Conservation (phyloP, 169 alveolate species). For the Ichthyophthirius multifiliis region DNA sequence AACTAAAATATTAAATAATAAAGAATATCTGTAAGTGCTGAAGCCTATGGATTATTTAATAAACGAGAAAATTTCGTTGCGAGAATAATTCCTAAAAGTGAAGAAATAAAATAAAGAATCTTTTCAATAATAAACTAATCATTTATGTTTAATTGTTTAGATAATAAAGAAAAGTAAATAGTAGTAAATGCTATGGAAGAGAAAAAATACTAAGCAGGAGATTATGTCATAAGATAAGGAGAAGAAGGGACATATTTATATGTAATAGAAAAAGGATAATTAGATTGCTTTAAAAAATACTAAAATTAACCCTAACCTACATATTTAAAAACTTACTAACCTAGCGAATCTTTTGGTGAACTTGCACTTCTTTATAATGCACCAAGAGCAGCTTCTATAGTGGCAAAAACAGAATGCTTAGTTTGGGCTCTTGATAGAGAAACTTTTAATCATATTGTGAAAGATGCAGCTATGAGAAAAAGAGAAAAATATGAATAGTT, state of each 20-base stretch:
- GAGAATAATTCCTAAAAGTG: constrained; percentile 81
- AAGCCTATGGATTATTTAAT: constrained; percentile 93
- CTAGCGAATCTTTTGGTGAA: constrained; percentile 86
- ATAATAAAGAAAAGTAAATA: constrained; percentile 78
- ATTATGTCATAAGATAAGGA: constrained; percentile 70
- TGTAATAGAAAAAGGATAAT: constrained; percentile 68
- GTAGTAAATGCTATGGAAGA: constrained; percentile 92
- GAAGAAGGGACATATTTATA: constrained; percentile 75
- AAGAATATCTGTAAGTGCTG: constrained; percentile 89
- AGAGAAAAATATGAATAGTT: constrained; percentile 70
- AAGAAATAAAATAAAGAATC: constrained; percentile 82
- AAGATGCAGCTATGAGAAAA: constrained; percentile 64
- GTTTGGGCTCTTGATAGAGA: constrained; percentile 73
- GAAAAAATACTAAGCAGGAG: constrained; percentile 62
- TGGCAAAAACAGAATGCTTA: constrained; percentile 46
- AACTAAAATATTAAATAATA: constrained; percentile 11
- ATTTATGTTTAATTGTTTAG: constrained; percentile 85
- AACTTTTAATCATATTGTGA: constrained; percentile 74
- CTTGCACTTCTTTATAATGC: constrained; percentile 73
- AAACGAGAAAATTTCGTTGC: constrained; percentile 88
- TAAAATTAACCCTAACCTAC: constrained; percentile 41
- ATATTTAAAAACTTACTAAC: constrained; percentile 46
- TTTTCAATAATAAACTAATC: constrained; percentile 66
- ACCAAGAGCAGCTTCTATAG: constrained; percentile 76
- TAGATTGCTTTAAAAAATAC: constrained; percentile 52